These are phyloP conservation scores for Aspergillus mulundensis DNA, from an alignment of 495 filamentous ascomycete species.

Conservation along the genomic window DNA sequence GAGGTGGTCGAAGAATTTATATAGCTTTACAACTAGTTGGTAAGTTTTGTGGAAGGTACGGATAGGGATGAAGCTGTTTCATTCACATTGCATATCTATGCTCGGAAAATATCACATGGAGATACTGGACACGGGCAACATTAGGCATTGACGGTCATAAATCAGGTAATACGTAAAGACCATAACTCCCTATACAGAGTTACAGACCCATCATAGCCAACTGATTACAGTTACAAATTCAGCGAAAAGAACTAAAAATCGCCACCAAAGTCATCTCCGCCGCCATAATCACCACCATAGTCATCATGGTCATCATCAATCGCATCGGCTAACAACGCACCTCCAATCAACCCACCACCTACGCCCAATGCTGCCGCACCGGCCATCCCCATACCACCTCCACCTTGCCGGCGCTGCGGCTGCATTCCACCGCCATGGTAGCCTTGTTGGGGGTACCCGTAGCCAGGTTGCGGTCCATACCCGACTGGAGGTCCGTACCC, in stretches of 20 bases:
- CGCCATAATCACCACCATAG: conserved; percentile 29
- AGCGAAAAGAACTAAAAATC: conserved; percentile 13
- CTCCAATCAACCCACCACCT: conserved; percentile 72
- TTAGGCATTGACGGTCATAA: background rate
- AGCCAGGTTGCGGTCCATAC: conserved; percentile 22
- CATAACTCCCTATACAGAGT: background rate
- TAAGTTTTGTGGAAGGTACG: background rate
- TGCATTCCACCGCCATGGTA: conserved; percentile 20
- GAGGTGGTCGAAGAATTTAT: background rate
- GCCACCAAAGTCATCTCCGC: conserved; percentile 43
- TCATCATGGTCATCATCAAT: conserved; percentile 54
- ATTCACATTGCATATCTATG: background rate
- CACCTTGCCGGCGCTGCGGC: conserved; percentile 3
- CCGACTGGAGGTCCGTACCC: conserved; percentile 1
- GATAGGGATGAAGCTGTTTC: background rate
- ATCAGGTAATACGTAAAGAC: background rate
- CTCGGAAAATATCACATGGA: background rate
- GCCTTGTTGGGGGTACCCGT: conserved; percentile 35
- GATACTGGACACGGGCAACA: background rate
- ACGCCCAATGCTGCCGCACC: conserved; percentile 73
- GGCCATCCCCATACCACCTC: conserved; percentile 58
- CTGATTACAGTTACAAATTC: background rate
- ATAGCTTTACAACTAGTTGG: background rate
- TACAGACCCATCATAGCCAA: background rate
- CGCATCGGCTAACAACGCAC: conserved; percentile 61